phyloP scores from a whole-genome alignment of 108 stramenopile genomes.

The Cyclotella choctawhatcheeana region DNA sequence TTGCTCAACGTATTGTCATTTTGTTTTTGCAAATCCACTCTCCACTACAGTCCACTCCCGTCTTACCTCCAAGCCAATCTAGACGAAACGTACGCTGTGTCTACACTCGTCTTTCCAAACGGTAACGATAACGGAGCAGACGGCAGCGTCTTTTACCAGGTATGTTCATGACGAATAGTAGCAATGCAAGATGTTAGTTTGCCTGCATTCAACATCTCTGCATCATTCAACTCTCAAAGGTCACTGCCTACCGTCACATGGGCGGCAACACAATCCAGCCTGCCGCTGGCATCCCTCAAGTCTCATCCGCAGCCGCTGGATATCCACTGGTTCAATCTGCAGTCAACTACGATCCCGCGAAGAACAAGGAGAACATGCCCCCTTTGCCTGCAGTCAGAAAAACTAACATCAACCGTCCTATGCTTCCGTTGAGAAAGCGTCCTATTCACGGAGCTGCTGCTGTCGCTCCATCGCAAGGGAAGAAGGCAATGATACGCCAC shows the following conservation, averaged over 20 bases:
- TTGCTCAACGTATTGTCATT: too few species aligned
- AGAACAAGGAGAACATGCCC: constrained; percentile 18
- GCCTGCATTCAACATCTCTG: neutral
- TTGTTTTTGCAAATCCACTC: neutral
- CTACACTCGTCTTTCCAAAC: constrained; percentile 19
- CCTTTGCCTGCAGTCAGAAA: neutral
- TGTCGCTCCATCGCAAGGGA: neutral
- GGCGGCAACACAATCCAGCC: constrained; percentile 13
- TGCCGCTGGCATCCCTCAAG: constrained; percentile 9
- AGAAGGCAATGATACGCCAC: constrained; percentile 27
- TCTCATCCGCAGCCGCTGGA: constrained; percentile 10
- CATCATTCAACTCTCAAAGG: neutral
- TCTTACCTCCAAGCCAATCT: constrained; percentile 43
- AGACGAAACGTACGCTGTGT: constrained; percentile 47
- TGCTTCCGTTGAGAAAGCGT: constrained; percentile 42
- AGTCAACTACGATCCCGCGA: too few species aligned
- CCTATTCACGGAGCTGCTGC: constrained; percentile 18
- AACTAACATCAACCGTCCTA: constrained; percentile 11
- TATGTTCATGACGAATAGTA: neutral
- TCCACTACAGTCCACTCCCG: constrained; percentile 23
- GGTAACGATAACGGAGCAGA: neutral
- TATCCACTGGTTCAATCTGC: too few species aligned
- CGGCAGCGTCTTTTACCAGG: constrained; percentile 23
- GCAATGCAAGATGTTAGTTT: neutral
- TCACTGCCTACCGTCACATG: constrained; percentile 36